A percentile compares a stretch with the other conserved stretches of the same genome.
Conservation (phyloP, 306 rosid species). For the Carpinus fangiana region DNA sequence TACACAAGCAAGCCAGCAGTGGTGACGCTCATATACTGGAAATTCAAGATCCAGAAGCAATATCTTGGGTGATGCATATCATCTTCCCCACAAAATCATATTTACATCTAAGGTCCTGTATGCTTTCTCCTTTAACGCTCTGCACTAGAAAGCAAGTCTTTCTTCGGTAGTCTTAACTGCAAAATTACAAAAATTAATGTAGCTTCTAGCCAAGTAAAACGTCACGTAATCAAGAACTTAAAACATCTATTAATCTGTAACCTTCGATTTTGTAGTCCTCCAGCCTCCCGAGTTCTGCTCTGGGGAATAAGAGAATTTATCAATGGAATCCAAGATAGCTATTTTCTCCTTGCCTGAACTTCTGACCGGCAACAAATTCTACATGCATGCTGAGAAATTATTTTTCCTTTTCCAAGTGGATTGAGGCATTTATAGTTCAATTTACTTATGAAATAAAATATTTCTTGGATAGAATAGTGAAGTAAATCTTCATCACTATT, state of each 20-base stretch:
- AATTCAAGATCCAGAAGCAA: not conserved
- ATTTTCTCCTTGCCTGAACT: conserved; percentile 32
- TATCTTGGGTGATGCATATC: not conserved
- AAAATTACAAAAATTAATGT: conserved; percentile 28
- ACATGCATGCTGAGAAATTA: conserved; percentile 4
- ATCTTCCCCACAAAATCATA: conserved; percentile 1
- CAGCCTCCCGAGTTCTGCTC: conserved; percentile 45
- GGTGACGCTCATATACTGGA: not conserved
- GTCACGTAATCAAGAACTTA: conserved; percentile 6
- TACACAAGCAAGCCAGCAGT: not conserved
- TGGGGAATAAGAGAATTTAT: conserved; percentile 48
- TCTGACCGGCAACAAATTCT: conserved; percentile 45
- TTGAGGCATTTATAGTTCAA: not conserved
- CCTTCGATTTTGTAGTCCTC: conserved; percentile 75
- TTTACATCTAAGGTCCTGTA: not conserved
- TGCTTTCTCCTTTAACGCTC: conserved; percentile 23
- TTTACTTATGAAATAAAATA: not conserved
- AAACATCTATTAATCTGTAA: conserved; percentile 22
- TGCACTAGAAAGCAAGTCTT: conserved; percentile 2
- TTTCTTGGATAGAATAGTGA: not conserved
- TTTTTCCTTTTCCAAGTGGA: not conserved
- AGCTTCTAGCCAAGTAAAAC: conserved; percentile 21
- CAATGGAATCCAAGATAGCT: conserved; percentile 47
- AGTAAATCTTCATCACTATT: not conserved
- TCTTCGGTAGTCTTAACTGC: conserved; percentile 43